Evolutionary conservation across 306 rosid species (phyloP).

Genomic region (Vachellia pachyceras): DNA sequence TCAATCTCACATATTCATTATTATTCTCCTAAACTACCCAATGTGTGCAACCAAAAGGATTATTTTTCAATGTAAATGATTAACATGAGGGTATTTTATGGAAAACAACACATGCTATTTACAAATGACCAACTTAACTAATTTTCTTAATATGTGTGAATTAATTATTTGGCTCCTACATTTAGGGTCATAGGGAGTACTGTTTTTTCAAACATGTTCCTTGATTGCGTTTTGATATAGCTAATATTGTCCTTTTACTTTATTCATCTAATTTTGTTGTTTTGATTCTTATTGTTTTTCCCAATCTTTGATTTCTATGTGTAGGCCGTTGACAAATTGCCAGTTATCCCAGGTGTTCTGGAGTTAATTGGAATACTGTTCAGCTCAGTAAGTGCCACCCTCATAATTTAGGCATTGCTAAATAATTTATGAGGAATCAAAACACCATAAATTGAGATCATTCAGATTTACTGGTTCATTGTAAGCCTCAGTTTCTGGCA

Average conservation of each 20-base stretch:
- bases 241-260: not conserved
- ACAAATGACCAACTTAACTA: not conserved
- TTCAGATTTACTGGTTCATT: not conserved
- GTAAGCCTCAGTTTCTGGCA: not conserved
- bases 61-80: not conserved
- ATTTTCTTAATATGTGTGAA: not conserved
- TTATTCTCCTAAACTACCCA: not conserved
- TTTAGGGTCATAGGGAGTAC: not conserved
- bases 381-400: conserved; percentile 63
- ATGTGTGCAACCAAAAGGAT: not conserved
- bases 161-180: not conserved
- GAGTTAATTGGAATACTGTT: conserved; percentile 80
- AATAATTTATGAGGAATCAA: conserved; percentile 4
- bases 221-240: not conserved
- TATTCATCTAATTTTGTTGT: conserved; percentile 3
- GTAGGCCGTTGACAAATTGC: conserved; percentile 28
- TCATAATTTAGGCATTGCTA: conserved; percentile 10
- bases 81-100: not conserved
- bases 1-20: not conserved
- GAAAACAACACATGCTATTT: not conserved
- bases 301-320: not conserved
- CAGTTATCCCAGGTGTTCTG: conserved; percentile 59
- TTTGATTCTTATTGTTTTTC: conserved; percentile 22
- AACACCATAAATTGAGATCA: conserved; percentile 5
- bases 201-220: not conserved